Conservation (phyloP, 108 stramenopile genomes). For the Pseudonitzschia delicatissima region DNA sequence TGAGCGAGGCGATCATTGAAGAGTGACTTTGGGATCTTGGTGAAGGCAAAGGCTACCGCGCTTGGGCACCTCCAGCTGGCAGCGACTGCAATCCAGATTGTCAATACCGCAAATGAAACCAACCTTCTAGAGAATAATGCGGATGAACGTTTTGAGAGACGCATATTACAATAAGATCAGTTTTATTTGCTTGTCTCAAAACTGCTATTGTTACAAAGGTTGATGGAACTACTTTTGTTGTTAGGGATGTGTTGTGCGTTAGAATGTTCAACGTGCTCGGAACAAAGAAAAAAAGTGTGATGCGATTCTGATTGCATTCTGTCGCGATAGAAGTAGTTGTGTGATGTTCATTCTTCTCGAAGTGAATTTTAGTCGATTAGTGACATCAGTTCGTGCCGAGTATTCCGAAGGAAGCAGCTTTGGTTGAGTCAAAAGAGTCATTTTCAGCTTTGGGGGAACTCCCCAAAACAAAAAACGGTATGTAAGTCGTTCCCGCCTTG, state of each 20-base stretch:
- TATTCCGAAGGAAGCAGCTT: no score
- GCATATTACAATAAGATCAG: background rate
- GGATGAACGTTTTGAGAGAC: background rate
- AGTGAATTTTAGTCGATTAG: no score
- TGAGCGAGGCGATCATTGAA: background rate
- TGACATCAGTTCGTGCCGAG: no score
- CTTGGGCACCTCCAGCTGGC: background rate
- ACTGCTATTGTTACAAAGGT: background rate
- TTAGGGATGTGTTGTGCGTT: background rate
- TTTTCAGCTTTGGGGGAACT: no score
- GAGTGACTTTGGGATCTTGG: constrained; percentile 6
- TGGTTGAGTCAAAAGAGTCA: no score
- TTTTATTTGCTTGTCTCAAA: background rate
- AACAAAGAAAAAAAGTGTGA: background rate
- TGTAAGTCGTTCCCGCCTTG: no score
- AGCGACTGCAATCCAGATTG: background rate
- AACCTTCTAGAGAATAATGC: no score
- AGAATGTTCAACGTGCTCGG: background rate
- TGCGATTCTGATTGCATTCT: no score
- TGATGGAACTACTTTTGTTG: background rate
- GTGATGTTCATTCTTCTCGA: no score
- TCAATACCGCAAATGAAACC: background rate
- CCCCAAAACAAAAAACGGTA: no score
- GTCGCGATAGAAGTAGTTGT: no score
- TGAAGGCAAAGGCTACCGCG: constrained; percentile 1